Evolutionary conservation across 495 filamentous ascomycete species (phyloP), one percentile per base, ranked within the genome.

Genomic region (Penicillium mononematosum): DNA sequence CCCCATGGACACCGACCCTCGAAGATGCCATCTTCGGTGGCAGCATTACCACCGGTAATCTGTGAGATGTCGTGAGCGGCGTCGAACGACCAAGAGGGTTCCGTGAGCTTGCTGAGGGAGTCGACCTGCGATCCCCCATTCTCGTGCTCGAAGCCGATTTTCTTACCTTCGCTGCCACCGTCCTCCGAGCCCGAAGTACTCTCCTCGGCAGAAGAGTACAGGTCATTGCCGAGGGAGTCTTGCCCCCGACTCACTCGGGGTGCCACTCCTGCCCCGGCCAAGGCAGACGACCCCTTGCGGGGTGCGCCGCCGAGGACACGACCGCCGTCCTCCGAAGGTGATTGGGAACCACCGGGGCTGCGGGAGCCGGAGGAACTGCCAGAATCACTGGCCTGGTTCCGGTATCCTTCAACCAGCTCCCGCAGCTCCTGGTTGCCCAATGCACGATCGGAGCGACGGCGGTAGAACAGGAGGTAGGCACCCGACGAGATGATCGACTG

Each of bases 381-480:
- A 14, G 78, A 71, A 25, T 78, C 78, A 49, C 24, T 42, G 7
- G 64, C 70, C 9, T 71, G 36, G 25, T 41, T 66, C n/a, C 81
- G 76, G 50, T 74, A 75, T 55, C 76, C 79, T 38, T 78, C 78
- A n/a, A 82, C 78, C 39, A 90, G 73, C 41, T 94, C 80, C 59
- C 87, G 73, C 56, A 91, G 78, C 42, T 91, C 85, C 54, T 80
- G 80, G 17, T 91, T 91, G 44, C 94, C 94, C 34, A 98, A 81
- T 31, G 90, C 86, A 24, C 65, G 74, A 5, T 80, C 74, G 10
- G 90, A 89, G 56, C 89, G 88, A 51, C 95, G 91, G 29, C 94
- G 88, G 74, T 98, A 98, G 80, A 98, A 98, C 36, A 98, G 78
- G 9, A 98, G 85, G 69, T 98, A 98, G 0, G 94, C 95, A 22